These are phyloP conservation scores for Terana coerulea DNA, from an alignment of 768 basidiomycete genomes.

Conservation along the genomic window DNA sequence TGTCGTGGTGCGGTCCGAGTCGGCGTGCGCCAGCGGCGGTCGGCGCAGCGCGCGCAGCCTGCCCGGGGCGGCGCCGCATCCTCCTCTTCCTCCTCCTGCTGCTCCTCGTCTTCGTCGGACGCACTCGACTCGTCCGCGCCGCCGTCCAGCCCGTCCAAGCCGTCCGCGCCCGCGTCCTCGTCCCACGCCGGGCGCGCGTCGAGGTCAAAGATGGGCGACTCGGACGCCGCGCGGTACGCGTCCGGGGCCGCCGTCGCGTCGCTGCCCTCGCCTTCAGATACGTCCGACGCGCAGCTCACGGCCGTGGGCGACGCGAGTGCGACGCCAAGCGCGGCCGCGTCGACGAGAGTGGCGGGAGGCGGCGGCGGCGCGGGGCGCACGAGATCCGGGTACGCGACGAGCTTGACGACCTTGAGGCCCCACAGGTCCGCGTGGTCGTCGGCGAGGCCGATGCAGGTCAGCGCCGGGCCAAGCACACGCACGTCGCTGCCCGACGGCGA, in stretches of 20 bases:
- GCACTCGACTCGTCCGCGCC: background rate
- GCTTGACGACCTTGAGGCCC: slow-evolving; percentile 74
- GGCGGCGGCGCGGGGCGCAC: slow-evolving; percentile 33
- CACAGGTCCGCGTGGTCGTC: slow-evolving; percentile 67
- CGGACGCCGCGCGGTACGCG: slow-evolving; percentile 13
- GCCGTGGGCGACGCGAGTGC: background rate
- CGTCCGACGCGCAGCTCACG: background rate
- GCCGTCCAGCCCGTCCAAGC: background rate
- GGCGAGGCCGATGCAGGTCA: slow-evolving; percentile 72
- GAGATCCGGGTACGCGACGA: slow-evolving; percentile 73
- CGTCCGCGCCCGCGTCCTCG: slow-evolving; percentile 2
- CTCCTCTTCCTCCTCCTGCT: no score
- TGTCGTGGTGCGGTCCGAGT: background rate
- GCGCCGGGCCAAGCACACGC: slow-evolving; percentile 59
- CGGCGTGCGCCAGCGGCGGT: background rate
- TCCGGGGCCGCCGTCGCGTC: slow-evolving; percentile 18
- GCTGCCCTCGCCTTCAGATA: background rate
- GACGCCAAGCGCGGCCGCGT: background rate
- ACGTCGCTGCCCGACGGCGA: slow-evolving; percentile 60
- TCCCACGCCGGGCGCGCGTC: slow-evolving; percentile 12
- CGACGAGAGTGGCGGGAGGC: background rate
- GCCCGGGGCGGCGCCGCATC: no score
- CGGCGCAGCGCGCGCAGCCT: background rate
- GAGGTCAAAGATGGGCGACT: slow-evolving; percentile 12
- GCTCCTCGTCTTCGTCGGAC: slow-evolving; percentile 5